Conservation (phyloP, 345 rosid genomes). For the Salix viminalis region DNA sequence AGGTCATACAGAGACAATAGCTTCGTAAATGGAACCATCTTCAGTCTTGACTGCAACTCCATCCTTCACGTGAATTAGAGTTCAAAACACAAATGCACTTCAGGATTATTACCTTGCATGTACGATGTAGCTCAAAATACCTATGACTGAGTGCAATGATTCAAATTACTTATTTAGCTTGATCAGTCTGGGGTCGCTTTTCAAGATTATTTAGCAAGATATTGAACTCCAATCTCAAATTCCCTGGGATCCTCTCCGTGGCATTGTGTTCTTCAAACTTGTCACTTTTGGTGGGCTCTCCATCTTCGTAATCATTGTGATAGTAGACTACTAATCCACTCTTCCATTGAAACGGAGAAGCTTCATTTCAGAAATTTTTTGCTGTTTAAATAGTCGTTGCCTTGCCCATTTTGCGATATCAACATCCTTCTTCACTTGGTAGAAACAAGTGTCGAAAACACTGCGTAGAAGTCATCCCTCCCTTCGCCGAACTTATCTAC, state of each 20-base stretch:
- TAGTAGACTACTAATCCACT: background rate
- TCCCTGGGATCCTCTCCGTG: conserved; percentile 35
- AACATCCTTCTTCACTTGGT: background rate
- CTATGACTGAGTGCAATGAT: background rate
- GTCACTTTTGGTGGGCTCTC: conserved; percentile 33
- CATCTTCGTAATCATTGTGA: conserved; percentile 27
- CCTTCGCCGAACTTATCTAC: background rate
- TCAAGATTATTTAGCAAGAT: background rate
- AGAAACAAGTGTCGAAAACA: conserved; percentile 11
- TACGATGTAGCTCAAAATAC: background rate
- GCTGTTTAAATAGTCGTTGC: conserved; percentile 13
- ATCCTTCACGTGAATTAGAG: conserved; percentile 3
- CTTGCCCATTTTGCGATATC: conserved; percentile 24
- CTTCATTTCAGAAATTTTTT: background rate
- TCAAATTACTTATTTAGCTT: conserved; percentile 2
- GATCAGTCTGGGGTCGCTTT: conserved; percentile 22
- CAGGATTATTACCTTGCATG: background rate
- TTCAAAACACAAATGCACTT: background rate
- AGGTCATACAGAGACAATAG: conserved; percentile 32
- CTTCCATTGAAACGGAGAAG: background rate
- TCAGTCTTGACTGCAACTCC: conserved; percentile 25
- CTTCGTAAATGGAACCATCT: conserved; percentile 26
- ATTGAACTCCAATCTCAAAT: conserved; percentile 18
- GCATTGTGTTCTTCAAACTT: conserved; percentile 27
- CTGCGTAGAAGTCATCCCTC: conserved; percentile 10